Conservation (phyloP, 2,329 filamentous ascomycete species). For the Trichophyton rubrum region DNA sequence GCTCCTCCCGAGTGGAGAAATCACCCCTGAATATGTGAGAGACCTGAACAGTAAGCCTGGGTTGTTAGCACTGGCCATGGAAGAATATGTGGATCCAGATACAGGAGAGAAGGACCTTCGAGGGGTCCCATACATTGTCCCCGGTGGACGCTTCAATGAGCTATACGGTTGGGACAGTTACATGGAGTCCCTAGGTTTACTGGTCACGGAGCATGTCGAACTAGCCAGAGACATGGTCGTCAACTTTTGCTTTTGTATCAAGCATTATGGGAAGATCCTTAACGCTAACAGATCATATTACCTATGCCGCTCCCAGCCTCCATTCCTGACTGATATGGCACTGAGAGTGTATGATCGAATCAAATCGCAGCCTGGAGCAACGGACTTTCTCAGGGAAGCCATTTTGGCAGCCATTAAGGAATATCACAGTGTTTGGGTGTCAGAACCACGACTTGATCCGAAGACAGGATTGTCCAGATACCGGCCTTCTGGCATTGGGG, state of each 20-base stretch:
- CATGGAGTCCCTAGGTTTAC: slow-evolving; percentile 85
- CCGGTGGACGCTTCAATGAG: slow-evolving; percentile 94
- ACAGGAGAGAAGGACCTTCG: slow-evolving; percentile 59
- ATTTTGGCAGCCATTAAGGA: slow-evolving; percentile 93
- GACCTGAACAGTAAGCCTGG: slow-evolving; percentile 81
- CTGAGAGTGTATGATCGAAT: slow-evolving; percentile 88
- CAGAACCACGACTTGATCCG: slow-evolving; percentile 63
- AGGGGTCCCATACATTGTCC: slow-evolving; percentile 91
- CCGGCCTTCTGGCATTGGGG: slow-evolving; percentile 67
- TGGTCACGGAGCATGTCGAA: slow-evolving; percentile 73
- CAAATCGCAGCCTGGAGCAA: slow-evolving; percentile 65
- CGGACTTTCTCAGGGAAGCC: slow-evolving; percentile 67
- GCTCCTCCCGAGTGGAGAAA: slow-evolving; percentile 52
- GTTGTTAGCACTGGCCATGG: slow-evolving; percentile 79
- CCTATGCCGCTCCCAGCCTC: slow-evolving; percentile 82
- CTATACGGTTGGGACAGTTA: slow-evolving; percentile 98
- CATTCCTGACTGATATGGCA: slow-evolving; percentile 95
- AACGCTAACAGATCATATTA: slow-evolving; percentile 97
- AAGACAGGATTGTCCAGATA: slow-evolving; percentile 73
- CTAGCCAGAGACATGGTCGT: slow-evolving; percentile 87
- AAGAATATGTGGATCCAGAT: slow-evolving; percentile 54
- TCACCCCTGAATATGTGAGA: slow-evolving; percentile 68
- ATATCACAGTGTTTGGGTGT: slow-evolving; percentile 80
- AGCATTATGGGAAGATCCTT: slow-evolving; percentile 95
- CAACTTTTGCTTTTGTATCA: slow-evolving; percentile 97